phyloP scores from a whole-genome alignment of 2,329 filamentous ascomycete genomes.

The Akanthomyces muscarius region DNA sequence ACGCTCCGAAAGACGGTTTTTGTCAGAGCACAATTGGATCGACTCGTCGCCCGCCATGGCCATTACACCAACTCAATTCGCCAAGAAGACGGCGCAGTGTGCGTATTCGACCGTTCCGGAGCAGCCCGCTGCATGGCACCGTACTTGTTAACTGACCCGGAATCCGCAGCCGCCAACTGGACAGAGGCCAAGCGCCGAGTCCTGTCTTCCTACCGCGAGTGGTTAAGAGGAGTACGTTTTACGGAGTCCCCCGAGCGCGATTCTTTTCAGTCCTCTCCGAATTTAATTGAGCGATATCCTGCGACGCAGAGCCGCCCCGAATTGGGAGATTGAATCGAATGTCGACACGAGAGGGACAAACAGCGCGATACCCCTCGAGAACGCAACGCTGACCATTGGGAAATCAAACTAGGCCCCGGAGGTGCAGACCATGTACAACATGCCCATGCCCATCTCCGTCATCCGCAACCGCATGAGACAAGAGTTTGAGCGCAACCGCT shows the following conservation, averaged over 20 bases:
- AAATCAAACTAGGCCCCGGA: slow-evolving; percentile 70
- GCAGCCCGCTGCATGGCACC: background rate
- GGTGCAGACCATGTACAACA: slow-evolving; percentile 94
- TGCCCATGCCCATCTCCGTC: slow-evolving; percentile 80
- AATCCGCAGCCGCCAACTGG: slow-evolving; percentile 73
- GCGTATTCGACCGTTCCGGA: slow-evolving; percentile 30
- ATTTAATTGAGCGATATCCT: background rate
- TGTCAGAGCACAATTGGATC: slow-evolving; percentile 22
- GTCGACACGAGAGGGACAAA: background rate
- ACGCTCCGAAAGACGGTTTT: slow-evolving; percentile 12
- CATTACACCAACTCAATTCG: slow-evolving; percentile 91
- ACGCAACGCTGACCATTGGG: slow-evolving; percentile 17
- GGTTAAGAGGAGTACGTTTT: slow-evolving; percentile 85
- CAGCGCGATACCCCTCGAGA: background rate
- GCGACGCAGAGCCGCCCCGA: background rate
- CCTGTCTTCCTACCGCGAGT: slow-evolving; percentile 85
- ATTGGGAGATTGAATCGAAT: background rate
- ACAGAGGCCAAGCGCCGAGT: slow-evolving; percentile 83
- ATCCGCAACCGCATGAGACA: slow-evolving; percentile 92
- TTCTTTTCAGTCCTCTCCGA: background rate
- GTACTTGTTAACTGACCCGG: background rate
- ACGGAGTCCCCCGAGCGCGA: background rate
- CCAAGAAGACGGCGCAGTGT: slow-evolving; percentile 76
- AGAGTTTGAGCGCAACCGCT: slow-evolving; percentile 95
- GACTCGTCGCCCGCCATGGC: slow-evolving; percentile 60